A percentile compares a stretch with the other conserved stretches of the same genome.
phyloP scores from a whole-genome alignment of 2,329 filamentous ascomycete genomes.

The Paradendryphiella salina region DNA sequence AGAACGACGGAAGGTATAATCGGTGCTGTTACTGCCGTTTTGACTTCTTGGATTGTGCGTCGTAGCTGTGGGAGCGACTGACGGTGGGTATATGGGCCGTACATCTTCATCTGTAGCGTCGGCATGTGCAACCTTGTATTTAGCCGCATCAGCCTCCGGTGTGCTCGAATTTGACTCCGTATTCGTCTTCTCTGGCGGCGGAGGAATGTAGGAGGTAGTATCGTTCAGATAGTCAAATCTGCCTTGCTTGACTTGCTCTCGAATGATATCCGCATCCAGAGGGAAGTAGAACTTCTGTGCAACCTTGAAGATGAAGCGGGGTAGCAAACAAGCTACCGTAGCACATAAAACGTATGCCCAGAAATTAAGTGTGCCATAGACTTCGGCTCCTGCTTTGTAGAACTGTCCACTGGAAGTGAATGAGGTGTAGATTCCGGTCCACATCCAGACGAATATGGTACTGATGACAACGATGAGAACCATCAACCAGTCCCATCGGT shows the following conservation, averaged over 20 bases:
- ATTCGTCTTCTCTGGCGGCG: slow-evolving; percentile 44
- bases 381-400: slow-evolving; percentile 75
- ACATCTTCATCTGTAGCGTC: slow-evolving; percentile 76
- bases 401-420: slow-evolving; percentile 64
- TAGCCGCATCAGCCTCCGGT: slow-evolving; percentile 57
- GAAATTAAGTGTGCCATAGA: slow-evolving; percentile 80
- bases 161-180: slow-evolving; percentile 62
- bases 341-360: slow-evolving; percentile 84
- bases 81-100: slow-evolving; percentile 91
- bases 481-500: slow-evolving; percentile 98
- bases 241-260: slow-evolving; percentile 84
- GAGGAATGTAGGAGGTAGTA: slow-evolving; percentile 56
- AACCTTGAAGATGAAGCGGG: slow-evolving; percentile 82
- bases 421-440: slow-evolving; percentile 85
- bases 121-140: slow-evolving; percentile 48
- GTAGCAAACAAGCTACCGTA: slow-evolving; percentile 79
- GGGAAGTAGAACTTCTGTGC: slow-evolving; percentile 94
- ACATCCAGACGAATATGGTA: slow-evolving; percentile 87
- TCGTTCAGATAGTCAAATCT: slow-evolving; percentile 75
- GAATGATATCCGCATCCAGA: slow-evolving; percentile 89
- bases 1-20: slow-evolving; percentile 66
- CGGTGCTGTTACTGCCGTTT: slow-evolving; percentile 91
- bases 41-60: slow-evolving; percentile 78
- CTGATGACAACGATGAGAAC: slow-evolving; percentile 79
- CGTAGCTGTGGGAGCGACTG: slow-evolving; percentile 71